Evolutionary conservation across 2,329 filamentous ascomycete genomes (phyloP).

Genomic region (Lecanosticta acicola): DNA sequence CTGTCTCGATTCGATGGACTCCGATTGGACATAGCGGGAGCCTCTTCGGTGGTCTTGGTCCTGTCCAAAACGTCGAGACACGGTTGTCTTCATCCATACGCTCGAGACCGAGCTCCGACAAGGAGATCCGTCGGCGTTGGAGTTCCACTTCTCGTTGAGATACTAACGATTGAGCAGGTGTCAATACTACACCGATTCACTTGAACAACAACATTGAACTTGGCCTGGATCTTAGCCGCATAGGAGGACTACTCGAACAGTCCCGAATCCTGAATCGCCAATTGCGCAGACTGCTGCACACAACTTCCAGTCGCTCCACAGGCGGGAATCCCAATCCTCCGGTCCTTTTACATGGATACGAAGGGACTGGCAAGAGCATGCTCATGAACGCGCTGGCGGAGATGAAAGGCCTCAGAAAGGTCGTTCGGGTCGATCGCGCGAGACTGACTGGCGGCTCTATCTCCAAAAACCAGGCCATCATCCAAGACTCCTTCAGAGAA

Average conservation of each 20-base stretch:
- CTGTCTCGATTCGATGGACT: too few relatives aligned
- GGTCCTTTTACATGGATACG: slow-evolving; percentile 72
- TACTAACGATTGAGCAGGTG: too few relatives aligned
- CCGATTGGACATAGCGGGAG: too few relatives aligned
- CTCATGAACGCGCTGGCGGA: slow-evolving; percentile 62
- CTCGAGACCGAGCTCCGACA: too few relatives aligned
- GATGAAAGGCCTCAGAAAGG: slow-evolving; percentile 62
- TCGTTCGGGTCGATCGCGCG: slow-evolving; percentile 55
- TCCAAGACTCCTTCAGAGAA: slow-evolving; percentile 64
- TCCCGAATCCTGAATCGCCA: slow-evolving; percentile 62
- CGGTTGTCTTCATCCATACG: too few relatives aligned
- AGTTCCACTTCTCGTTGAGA: too few relatives aligned
- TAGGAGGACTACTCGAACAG: slow-evolving; percentile 64
- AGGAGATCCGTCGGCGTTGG: too few relatives aligned
- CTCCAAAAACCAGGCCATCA: slow-evolving; percentile 43
- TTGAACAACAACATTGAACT: too few relatives aligned
- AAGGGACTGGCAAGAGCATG: slow-evolving; percentile 78
- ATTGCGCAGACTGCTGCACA: slow-evolving; percentile 39
- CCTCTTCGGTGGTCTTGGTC: too few relatives aligned
- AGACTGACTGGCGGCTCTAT: slow-evolving; percentile 31
- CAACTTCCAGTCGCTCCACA: background rate
- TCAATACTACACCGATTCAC: too few relatives aligned
- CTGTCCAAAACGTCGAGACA: too few relatives aligned
- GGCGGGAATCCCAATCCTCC: slow-evolving; percentile 36
- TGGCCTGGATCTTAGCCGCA: too few relatives aligned